A percentile compares a stretch with the other conserved stretches of the same genome.
Evolutionary conservation across 352 stramenopile genomes (phyloP).

Genomic region (Nothophytophthora sp.): DNA sequence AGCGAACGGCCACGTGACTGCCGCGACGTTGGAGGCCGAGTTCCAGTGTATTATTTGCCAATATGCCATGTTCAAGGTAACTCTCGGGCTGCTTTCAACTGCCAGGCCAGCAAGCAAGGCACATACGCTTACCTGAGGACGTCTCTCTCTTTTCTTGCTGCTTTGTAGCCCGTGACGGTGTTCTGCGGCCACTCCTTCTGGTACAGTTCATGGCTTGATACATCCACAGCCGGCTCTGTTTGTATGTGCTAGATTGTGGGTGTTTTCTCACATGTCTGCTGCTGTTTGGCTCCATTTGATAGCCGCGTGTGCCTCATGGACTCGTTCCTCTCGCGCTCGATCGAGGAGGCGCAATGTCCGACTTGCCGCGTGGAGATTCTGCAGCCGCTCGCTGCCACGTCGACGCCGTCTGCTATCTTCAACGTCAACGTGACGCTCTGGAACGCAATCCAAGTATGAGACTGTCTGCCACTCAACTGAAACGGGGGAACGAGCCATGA

Average conservation of each 20-base stretch:
- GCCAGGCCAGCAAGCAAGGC: too few relatives aligned
- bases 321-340: conserved; percentile 39
- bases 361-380: conserved; percentile 50
- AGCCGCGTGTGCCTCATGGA: conserved; percentile 58
- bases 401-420: conserved; percentile 33
- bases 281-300: conserved; percentile 2
- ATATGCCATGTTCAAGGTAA: conserved; percentile 54
- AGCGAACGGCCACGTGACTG: conserved; percentile 17
- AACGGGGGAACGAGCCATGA: too few relatives aligned
- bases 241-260: not conserved
- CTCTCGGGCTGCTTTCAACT: too few relatives aligned
- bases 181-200: conserved; percentile 60
- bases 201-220: conserved; percentile 10
- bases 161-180: conserved; percentile 37
- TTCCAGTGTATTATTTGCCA: conserved; percentile 63
- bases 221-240: not conserved
- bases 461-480: too few relatives aligned
- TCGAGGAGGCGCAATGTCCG: conserved; percentile 51
- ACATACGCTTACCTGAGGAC: too few relatives aligned
- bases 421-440: conserved; percentile 72
- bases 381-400: conserved; percentile 20
- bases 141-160: conserved; percentile 2
- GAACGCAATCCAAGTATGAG: conserved; percentile 69
- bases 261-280: not conserved
- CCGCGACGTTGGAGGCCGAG: conserved; percentile 28